These are phyloP conservation scores for Fistulifera solaris DNA, from an alignment of 108 stramenopile genomes.

Conservation along the genomic window DNA sequence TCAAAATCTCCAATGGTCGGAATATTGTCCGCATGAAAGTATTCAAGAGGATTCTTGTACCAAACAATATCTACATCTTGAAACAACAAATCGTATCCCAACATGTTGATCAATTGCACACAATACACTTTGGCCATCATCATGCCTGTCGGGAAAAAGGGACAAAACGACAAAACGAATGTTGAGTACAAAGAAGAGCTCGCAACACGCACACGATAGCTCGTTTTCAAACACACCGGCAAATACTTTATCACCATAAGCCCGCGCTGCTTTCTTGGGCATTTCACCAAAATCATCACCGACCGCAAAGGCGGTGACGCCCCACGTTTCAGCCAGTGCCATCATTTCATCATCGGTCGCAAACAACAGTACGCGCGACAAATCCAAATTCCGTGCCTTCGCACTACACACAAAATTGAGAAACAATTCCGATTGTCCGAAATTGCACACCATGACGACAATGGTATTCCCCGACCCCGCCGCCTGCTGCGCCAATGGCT, in stretches of 20 bases:
- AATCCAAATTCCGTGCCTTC: constrained; percentile 19
- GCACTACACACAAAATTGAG: constrained; percentile 57
- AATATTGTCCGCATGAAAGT: constrained; percentile 29
- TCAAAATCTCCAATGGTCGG: constrained; percentile 12
- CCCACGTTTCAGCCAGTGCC: constrained; percentile 50
- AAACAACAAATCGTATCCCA: constrained; percentile 81
- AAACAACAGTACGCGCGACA: constrained; percentile 54
- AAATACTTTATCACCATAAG: constrained; percentile 72
- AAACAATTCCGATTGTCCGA: constrained; percentile 53
- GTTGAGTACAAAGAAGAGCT: not conserved
- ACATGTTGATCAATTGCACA: constrained; percentile 45
- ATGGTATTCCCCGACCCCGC: constrained; percentile 26
- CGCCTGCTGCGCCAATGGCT: constrained; percentile 3
- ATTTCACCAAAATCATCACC: constrained; percentile 30
- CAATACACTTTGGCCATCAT: constrained; percentile 36
- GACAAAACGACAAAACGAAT: not conserved
- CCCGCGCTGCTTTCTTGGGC: constrained; percentile 37
- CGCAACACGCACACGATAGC: constrained; percentile 74
- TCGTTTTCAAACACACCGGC: too few species aligned
- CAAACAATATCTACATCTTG: constrained; percentile 74
- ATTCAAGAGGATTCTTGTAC: constrained; percentile 57
- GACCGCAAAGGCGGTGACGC: constrained; percentile 30
- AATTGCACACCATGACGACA: constrained; percentile 52
- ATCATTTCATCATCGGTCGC: constrained; percentile 57
- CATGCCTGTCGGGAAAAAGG: not conserved